Base-by-base conservation (phyloP, 169 alveolate genomes). In the Plasmodium yoelii region DNA sequence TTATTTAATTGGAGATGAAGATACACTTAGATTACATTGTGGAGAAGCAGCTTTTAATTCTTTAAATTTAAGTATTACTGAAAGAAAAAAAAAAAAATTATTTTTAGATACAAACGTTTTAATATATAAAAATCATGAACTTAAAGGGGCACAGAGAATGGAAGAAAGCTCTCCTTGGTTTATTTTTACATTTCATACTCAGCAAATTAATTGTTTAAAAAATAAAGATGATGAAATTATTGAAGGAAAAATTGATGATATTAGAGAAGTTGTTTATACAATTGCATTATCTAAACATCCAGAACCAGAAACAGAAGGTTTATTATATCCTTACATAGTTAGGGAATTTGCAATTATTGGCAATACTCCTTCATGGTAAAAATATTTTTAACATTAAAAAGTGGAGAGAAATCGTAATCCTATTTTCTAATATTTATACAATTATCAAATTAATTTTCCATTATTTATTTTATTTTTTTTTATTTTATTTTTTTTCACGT, bases 271-370 rank as follows among this genome's bases (percentile, higher is more conserved):
- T 22, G 93, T 94, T 9, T 96, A 96, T 88, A 93, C 98, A 0
- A 93, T 96, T 39, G 97, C 98, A 6, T 65, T 96, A 60, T 92
- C 98, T 19, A 91, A 87, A 70, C 98, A 96, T 60, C 97, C 98
- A 4, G 82, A 88, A 6, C 86, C 94, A 12, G 95, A 69, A 59
- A 61, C 47, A 42, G 96, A 91, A 18, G 91, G 90, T 9, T 69
- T 93, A 28, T 88, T 92, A 24, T 94, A 94, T 59, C 96, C 96
- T 8, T 94, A 94, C 87, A 86, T 94, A 73, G 92, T 94, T 7
- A 82, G 93, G 34, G 97, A 94, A 55, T 82, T 94, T 47, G 97
- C 97, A 65, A 94, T 94, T n/a, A 90, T 94, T 24, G 95, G 97
- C 15, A 94, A 94, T 73, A 88, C 93, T 24, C 97, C 96, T 7